These are phyloP conservation scores for Drosera capensis DNA, from an alignment of 148 eudicot genomes.

Conservation along the genomic window DNA sequence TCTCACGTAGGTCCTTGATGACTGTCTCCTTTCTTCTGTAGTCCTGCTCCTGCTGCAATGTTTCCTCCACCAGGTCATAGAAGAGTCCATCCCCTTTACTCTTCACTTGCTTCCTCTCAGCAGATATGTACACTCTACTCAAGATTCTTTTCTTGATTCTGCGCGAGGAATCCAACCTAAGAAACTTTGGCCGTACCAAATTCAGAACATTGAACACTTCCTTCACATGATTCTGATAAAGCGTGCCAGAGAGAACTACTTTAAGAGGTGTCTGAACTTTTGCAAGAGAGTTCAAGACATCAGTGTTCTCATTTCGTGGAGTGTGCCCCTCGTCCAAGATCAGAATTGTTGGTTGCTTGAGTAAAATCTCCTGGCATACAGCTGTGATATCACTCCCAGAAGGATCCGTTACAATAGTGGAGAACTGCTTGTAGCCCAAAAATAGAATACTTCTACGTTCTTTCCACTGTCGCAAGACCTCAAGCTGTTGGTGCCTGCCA, in stretches of 20 bases:
- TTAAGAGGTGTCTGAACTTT: constrained; percentile 72
- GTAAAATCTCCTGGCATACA: constrained; percentile 51
- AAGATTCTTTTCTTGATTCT: constrained; percentile 40
- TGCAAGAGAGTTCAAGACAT: constrained; percentile 53
- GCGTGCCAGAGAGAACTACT: constrained; percentile 88
- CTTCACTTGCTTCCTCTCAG: constrained; percentile 25
- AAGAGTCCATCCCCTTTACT: constrained; percentile 40
- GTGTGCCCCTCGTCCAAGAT: constrained; percentile 93
- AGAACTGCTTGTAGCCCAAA: constrained; percentile 69
- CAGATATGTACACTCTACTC: constrained; percentile 38
- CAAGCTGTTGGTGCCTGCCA: constrained; percentile 51
- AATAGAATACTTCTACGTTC: constrained; percentile 53
- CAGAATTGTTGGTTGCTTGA: constrained; percentile 46
- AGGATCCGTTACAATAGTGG: constrained; percentile 50
- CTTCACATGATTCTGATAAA: constrained; percentile 89
- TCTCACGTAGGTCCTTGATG: constrained; percentile 64
- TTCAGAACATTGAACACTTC: constrained; percentile 81
- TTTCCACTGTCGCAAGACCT: constrained; percentile 64
- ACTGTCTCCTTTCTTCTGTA: constrained; percentile 43
- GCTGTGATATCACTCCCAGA: constrained; percentile 24
- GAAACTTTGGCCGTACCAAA: constrained; percentile 68
- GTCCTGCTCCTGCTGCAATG: constrained; percentile 57
- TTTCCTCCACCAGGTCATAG: constrained; percentile 60
- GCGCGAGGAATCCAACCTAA: constrained; percentile 40
- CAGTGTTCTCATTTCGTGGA: constrained; percentile 78